Evolutionary conservation across 2,329 filamentous ascomycete species (phyloP), one percentile per base, ranked within the genome.

Genomic region (Aureobasidium melanogenum): DNA sequence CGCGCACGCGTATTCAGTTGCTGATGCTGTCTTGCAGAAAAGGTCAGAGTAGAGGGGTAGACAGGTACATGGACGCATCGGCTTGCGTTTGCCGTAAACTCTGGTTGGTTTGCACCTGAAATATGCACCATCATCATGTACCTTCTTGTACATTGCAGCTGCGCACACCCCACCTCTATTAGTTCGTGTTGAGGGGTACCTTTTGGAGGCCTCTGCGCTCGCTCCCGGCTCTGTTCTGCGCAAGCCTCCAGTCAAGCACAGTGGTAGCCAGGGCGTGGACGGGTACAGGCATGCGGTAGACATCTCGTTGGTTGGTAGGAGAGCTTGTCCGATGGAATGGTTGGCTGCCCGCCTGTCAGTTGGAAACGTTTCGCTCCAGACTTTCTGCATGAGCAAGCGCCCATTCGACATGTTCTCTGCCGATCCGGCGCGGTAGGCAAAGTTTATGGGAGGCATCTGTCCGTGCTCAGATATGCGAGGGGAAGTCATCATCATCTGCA

Each of bases 61-160:
- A 15, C 17, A 14, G 26, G 51, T 41, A 55, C 51, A 43, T 38
- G 28, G 17, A 47, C 14, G 50, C 50, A 54, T 54, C 15, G 50
- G 26, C 36, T 28, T 55, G 24, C 17, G 36, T 54, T 54, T 54
- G 50, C 50, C 34, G 50, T 54, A n/a, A n/a, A 30, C 28, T 30
- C 51, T 55, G 51, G 51, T 55, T 55, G 51, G 51, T 43, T 41
- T 39, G 34, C 50, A 43, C 51, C 36, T 55, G 51, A 41, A 41
- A 55, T 32, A 41, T 55, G 51, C 51, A 55, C 38, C 51, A 41
- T 43, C 51, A 41, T 43, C 51, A 55, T 55, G 51, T 55, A 55
- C 51, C 51, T 43, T 43, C 24, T 43, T 30, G 36, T 43, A 43
- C 38, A 54, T 43, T 55, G 51, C 51, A 55, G 36, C 36, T 43